Base-by-base conservation (phyloP, 2,329 filamentous ascomycete genomes). In the Colletotrichum truncatum region DNA sequence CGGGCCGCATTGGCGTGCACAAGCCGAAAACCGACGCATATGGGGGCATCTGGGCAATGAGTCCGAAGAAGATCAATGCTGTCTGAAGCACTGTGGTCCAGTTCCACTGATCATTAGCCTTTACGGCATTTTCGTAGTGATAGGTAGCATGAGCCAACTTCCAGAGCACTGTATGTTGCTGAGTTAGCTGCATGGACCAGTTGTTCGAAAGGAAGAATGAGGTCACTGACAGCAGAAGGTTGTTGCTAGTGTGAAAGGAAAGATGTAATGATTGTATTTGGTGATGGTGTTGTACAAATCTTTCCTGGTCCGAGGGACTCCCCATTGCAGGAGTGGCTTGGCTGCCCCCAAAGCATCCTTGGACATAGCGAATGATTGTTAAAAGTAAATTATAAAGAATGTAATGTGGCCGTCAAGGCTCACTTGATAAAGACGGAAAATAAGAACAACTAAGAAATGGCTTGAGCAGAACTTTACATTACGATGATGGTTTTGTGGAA, bases 181-280 rank as follows among this genome's bases (percentile, higher is more conserved):
- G 8, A n/a, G 16, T 53, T 21, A 53, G 49, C 12, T 3, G 2
- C 0, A 12, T 25, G 4, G 18, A 1, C 34, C 30, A 1, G 11
- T 14, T 6, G 16, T 10, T 7, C 8, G 2, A 41, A 1, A 1
- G 7, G 4, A 10, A 32, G 43, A 2, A 11, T 9, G 10, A 16
- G 16, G 0, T 6, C 45, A 34, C 52, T 55, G 18, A 55, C 52
- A 10, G 16, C 23, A 45, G 26, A 55, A 55, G 21, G 52, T 55
- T 7, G 39, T 18, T 16, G 36, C 52, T n/a, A 55, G 52, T 6
- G 28, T 57, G 23, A 46, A 2, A 0, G 53, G 53, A n/a, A 57
- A 57, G 28, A 57, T 34, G 28, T 28, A 57, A 14, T 30, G 36
- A 14, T 57, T 57, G 21, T 57, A 57, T 14, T 36, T 45, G 10